Conservation (phyloP, 2,329 filamentous ascomycete genomes). For the Neofusicoccum umdonicola region DNA sequence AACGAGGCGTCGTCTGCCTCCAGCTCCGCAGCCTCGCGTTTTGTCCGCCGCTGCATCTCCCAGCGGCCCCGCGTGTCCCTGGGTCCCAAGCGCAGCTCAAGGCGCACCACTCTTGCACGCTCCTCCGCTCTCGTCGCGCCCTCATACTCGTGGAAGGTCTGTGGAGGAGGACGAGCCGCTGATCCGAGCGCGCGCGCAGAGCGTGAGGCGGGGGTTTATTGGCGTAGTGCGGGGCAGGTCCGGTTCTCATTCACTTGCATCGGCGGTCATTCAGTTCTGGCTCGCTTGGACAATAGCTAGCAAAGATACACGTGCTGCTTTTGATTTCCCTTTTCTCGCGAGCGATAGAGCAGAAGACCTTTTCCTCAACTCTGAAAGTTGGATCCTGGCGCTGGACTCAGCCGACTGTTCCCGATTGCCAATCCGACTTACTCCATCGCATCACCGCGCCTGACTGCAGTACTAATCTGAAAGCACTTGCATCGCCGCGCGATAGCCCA, state of each 20-base stretch:
- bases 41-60: neutral
- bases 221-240: constrained; percentile 16
- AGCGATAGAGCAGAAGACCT: constrained; percentile 29
- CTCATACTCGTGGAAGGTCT: constrained; percentile 13
- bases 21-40: neutral
- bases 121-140: neutral
- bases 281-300: constrained; percentile 45
- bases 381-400: constrained; percentile 14
- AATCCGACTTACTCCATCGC: constrained; percentile 25
- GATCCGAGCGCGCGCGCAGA: neutral
- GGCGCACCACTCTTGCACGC: neutral
- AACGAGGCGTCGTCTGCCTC: neutral
- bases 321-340: constrained; percentile 40
- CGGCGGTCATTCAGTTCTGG: constrained; percentile 28
- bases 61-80: neutral
- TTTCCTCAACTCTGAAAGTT: constrained; percentile 16
- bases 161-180: constrained; percentile 5
- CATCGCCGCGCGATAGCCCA: constrained; percentile 36
- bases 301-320: constrained; percentile 45
- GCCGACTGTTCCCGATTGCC: constrained; percentile 10
- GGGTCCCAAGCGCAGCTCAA: neutral
- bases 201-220: constrained; percentile 11
- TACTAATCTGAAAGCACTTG: constrained; percentile 20
- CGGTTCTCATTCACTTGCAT: constrained; percentile 16
- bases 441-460: constrained; percentile 19